phyloP scores from a whole-genome alignment of 2,329 filamentous ascomycete genomes.

The Blumeria hordei region DNA sequence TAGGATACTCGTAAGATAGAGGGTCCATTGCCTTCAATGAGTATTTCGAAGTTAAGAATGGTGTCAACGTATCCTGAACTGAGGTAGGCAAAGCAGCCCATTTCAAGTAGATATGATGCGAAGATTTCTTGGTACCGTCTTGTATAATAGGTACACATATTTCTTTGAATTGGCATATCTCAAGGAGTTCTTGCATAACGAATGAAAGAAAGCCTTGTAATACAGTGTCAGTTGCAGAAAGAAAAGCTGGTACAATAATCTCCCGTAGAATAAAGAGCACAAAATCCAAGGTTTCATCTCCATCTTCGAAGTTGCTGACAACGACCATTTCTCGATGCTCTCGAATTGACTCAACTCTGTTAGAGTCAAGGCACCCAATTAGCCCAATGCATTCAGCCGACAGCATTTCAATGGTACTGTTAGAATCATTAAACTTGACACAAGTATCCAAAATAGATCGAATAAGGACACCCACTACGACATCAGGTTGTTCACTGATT shows the following conservation, averaged over 20 bases:
- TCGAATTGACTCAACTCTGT: slow-evolving; percentile 57
- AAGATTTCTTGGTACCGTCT: slow-evolving; percentile 18
- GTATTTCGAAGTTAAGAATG: slow-evolving; percentile 72
- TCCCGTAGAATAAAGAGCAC: slow-evolving; percentile 65
- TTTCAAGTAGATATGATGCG: slow-evolving; percentile 39
- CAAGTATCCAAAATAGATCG: slow-evolving; percentile 68
- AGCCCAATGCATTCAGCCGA: slow-evolving; percentile 68
- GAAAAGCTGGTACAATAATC: slow-evolving; percentile 72
- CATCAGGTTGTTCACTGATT: slow-evolving; percentile 62
- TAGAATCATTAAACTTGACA: slow-evolving; percentile 49
- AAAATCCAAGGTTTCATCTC: slow-evolving; percentile 64
- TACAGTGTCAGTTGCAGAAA: slow-evolving; percentile 69
- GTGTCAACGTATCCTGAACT: slow-evolving; percentile 59
- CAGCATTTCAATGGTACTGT: slow-evolving; percentile 42
- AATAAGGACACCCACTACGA: slow-evolving; percentile 44
- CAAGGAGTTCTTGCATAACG: slow-evolving; percentile 78
- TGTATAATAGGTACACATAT: slow-evolving; percentile 17
- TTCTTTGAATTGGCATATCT: slow-evolving; percentile 47
- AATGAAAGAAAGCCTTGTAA: slow-evolving; percentile 82
- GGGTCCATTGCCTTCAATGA: slow-evolving; percentile 35
- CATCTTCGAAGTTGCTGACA: slow-evolving; percentile 59
- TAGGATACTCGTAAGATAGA: slow-evolving; percentile 42
- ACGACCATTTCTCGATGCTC: slow-evolving; percentile 69
- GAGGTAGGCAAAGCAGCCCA: slow-evolving; percentile 60
- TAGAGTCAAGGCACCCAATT: slow-evolving; percentile 78